phyloP scores from a whole-genome alignment of 306 rosid genomes.

The Rubus parviflorus region DNA sequence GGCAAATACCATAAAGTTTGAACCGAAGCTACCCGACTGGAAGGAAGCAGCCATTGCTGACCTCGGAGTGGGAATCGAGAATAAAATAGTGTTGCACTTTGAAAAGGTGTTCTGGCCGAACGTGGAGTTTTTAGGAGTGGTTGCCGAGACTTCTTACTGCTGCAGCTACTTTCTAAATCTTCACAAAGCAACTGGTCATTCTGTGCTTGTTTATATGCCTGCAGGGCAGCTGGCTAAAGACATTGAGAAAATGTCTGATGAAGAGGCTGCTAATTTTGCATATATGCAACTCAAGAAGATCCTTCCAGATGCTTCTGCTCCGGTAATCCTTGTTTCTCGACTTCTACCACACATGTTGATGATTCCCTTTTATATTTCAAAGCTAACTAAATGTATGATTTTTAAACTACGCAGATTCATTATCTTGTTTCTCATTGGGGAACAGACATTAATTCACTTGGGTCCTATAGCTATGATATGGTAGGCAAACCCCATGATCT shows the following conservation, averaged over 20 bases:
- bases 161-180: slow-evolving; percentile 99
- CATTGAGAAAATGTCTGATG: slow-evolving; percentile 99
- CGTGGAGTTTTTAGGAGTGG: slow-evolving; percentile 97
- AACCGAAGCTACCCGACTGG: slow-evolving; percentile 98
- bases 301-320: slow-evolving; percentile 91
- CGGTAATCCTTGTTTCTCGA: slow-evolving; percentile 44
- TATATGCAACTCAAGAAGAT: slow-evolving; percentile 75
- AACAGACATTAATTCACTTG: slow-evolving; percentile 70
- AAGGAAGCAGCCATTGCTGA: slow-evolving; percentile 86
- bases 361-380: background rate
- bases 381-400: background rate
- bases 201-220: slow-evolving; percentile 98
- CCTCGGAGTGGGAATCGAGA: slow-evolving; percentile 92
- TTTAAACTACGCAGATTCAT: slow-evolving; percentile 62
- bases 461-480: slow-evolving; percentile 86
- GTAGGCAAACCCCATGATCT: slow-evolving; percentile 91
- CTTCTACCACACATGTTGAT: background rate
- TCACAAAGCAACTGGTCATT: slow-evolving; percentile 90
- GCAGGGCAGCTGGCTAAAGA: slow-evolving; percentile 97
- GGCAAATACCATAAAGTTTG: slow-evolving; percentile 68
- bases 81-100: slow-evolving; percentile 84
- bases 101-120: slow-evolving; percentile 97
- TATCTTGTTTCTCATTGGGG: slow-evolving; percentile 97
- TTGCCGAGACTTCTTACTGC: slow-evolving; percentile 85
- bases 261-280: slow-evolving; percentile 91